These are phyloP conservation scores for Botrytis deweyae DNA, from an alignment of 2,329 filamentous ascomycete species.

Conservation along the genomic window DNA sequence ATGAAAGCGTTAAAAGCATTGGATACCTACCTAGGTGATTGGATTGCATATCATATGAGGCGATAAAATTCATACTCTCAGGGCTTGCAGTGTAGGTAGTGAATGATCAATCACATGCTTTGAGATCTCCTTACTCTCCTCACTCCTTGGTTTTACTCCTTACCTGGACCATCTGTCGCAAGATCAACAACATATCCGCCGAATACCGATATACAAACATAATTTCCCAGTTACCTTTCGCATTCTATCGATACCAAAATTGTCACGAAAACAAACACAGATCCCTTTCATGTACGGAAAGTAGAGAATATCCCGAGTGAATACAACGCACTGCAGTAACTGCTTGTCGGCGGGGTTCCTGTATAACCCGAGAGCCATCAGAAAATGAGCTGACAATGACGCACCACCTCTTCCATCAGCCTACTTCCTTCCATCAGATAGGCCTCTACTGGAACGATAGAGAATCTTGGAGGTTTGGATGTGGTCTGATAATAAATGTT, in stretches of 20 bases:
- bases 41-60: not conserved
- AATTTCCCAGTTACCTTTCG: not conserved
- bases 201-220: not conserved
- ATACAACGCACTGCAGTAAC: not conserved
- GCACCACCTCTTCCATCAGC: not conserved
- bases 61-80: not conserved
- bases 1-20: not conserved
- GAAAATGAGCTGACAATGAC: constrained; percentile 2
- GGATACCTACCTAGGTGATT: not conserved
- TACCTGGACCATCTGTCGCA: not conserved
- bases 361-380: not conserved
- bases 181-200: not conserved
- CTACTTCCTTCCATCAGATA: not conserved
- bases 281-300: not conserved
- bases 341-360: not conserved
- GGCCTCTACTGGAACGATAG: too few species aligned
- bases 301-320: not conserved
- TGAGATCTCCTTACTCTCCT: not conserved
- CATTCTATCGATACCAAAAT: too few species aligned
- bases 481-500: not conserved
- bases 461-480: not conserved
- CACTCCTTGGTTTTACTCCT: not conserved
- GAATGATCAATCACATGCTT: not conserved
- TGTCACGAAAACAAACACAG: not conserved
- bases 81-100: not conserved